A percentile compares a stretch with the other conserved stretches of the same genome.
phyloP scores from a whole-genome alignment of 257 asterid species.

The Penstemon barbatus region DNA sequence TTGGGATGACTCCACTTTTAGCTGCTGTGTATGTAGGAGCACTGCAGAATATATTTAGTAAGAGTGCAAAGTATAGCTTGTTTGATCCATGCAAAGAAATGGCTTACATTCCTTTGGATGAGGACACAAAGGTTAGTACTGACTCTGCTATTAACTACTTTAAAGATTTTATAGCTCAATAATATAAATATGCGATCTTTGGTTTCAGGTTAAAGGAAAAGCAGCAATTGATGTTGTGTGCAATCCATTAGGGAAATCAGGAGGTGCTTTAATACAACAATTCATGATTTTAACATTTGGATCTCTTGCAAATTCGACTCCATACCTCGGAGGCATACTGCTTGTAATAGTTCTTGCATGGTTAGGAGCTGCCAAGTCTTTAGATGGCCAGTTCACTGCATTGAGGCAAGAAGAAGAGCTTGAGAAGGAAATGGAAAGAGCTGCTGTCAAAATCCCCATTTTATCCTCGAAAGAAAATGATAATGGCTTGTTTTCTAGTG shows the following conservation, averaged over 20 bases:
- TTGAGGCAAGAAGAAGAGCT: conserved; percentile 86
- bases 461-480: conserved; percentile 47
- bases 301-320: conserved; percentile 93
- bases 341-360: conserved; percentile 81
- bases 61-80: conserved; percentile 96
- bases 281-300: conserved; percentile 93
- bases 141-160: background rate
- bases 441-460: conserved; percentile 61
- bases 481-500: conserved; percentile 41
- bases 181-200: background rate
- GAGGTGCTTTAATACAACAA: conserved; percentile 94
- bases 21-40: conserved; percentile 99
- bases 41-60: conserved; percentile 92
- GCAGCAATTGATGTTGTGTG: conserved; percentile 98
- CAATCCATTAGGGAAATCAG: conserved; percentile 94
- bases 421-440: conserved; percentile 93
- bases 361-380: conserved; percentile 87
- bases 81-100: conserved; percentile 99
- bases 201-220: conserved; percentile 83
- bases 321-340: conserved; percentile 92
- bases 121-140: conserved; percentile 83
- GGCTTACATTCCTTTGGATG: conserved; percentile 99
- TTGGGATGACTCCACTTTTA: conserved; percentile 91
- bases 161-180: background rate
- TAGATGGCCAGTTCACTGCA: conserved; percentile 79